phyloP scores from a whole-genome alignment of 768 basidiomycete species.

The Mycena alexandri region DNA sequence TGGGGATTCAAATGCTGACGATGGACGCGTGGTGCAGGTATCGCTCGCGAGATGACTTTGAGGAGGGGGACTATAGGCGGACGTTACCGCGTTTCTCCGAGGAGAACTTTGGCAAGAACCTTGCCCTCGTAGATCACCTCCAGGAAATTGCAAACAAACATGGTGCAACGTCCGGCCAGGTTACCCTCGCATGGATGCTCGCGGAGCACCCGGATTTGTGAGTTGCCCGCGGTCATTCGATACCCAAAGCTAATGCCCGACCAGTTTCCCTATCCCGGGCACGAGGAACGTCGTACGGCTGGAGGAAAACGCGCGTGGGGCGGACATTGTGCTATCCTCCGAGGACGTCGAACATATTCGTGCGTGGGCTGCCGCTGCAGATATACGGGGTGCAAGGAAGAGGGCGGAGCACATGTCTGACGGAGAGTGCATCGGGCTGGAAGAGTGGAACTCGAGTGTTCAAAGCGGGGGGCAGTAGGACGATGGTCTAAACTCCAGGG shows the following conservation, averaged over 20 bases:
- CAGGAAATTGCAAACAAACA: constrained; percentile 47
- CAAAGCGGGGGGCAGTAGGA: too few species aligned
- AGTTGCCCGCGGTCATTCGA: background rate
- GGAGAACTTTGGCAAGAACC: constrained; percentile 61
- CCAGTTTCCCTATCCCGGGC: constrained; percentile 47
- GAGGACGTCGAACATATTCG: constrained; percentile 45
- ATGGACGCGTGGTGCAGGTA: constrained; percentile 38
- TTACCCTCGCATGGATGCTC: constrained; percentile 43
- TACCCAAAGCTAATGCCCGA: background rate
- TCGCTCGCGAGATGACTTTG: constrained; percentile 53
- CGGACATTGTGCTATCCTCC: constrained; percentile 38
- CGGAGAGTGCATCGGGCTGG: constrained; percentile 39
- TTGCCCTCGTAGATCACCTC: constrained; percentile 51
- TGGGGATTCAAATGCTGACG: constrained; percentile 31
- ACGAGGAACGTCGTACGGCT: constrained; percentile 48
- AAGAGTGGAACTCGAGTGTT: constrained; percentile 12
- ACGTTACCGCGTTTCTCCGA: constrained; percentile 47
- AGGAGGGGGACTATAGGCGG: constrained; percentile 48
- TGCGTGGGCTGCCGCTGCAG: constrained; percentile 36
- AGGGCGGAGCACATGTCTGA: constrained; percentile 29
- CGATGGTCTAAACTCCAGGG: too few species aligned
- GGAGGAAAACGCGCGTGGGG: constrained; percentile 50
- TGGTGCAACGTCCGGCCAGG: constrained; percentile 49
- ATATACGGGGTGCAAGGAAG: constrained; percentile 42
- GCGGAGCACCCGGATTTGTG: constrained; percentile 35